Percentiles rank a stretch among this genome's conserved stretches.
Evolutionary conservation across 352 stramenopile species (phyloP).

Genomic region (Phytophthora boehmeriae): DNA sequence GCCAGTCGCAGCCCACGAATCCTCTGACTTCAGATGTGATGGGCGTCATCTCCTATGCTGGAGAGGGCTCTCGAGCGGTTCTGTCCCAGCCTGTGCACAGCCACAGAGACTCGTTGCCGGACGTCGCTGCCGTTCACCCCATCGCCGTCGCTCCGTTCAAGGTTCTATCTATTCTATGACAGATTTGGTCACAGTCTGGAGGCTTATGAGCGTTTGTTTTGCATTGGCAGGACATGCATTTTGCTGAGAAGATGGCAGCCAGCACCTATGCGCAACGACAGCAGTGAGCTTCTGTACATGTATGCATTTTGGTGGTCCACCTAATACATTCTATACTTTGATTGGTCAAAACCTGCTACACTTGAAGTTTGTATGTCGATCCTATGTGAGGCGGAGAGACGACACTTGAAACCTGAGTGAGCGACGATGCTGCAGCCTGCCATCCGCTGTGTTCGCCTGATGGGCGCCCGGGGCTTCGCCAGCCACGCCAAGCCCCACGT

Average conservation of each 20-base stretch:
- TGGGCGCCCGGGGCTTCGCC: constrained; percentile 58
- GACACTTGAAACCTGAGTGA: constrained; percentile 13
- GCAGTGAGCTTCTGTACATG: constrained; percentile 30
- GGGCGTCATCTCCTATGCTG: constrained; percentile 66
- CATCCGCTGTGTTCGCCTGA: constrained; percentile 31
- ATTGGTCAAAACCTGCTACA: not conserved
- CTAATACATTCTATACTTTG: not conserved
- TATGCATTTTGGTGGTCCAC: constrained; percentile 9
- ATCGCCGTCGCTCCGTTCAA: constrained; percentile 52
- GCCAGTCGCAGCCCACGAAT: constrained; percentile 39
- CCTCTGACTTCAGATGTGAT: constrained; percentile 48
- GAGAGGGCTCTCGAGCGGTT: constrained; percentile 45
- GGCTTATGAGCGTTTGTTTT: constrained; percentile 6
- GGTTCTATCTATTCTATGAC: constrained; percentile 23
- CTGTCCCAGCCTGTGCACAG: constrained; percentile 60
- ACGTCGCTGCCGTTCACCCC: constrained; percentile 60
- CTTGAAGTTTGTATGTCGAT: not conserved
- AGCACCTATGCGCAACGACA: constrained; percentile 46
- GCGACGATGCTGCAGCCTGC: constrained; percentile 43
- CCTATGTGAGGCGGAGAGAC: constrained; percentile 25
- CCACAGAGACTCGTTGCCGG: constrained; percentile 35
- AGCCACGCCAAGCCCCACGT: constrained; percentile 58
- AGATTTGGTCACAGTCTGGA: not conserved
- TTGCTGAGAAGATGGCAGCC: constrained; percentile 67
- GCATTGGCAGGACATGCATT: constrained; percentile 64